Evolutionary conservation across 176 grass and related monocot species (phyloP), one percentile per base, ranked within the genome.

Genomic region (Metroxylon sagu): DNA sequence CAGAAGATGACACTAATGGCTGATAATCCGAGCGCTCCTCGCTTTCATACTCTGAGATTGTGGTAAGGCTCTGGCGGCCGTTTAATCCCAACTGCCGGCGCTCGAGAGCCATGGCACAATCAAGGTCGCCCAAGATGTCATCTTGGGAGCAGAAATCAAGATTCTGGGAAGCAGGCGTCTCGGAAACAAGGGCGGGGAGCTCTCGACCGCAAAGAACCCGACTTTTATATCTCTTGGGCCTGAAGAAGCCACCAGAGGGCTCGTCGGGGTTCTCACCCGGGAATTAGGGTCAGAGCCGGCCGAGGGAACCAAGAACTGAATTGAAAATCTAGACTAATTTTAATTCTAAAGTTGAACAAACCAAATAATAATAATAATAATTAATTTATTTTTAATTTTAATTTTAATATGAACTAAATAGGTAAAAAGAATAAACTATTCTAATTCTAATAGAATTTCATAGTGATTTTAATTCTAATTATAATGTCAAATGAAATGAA

Each of bases 91-190:
- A 84, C 21, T 96, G 86, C 65, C 77, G 80, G 48, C 79, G 43
- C 68, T 90, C 85, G 71, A 88, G 74, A 0, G 77, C 81, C 16
- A 96, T 96, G 18, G 86, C 80, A 25, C 79, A 80, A 75, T 96
- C 86, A 3, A 87, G 84, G 25, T 90, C 92, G 18, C 80, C 69
- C 69, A 90, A 90, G 61, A 96, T 76, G 49, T 85, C 92, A 50
- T 83, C 76, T 0, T 85, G 60, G 12, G 67, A 63, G 30, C 59
- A 54, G 5, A 29, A 68, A 17, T 26, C 30, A 31, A 31, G 30
- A 6, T 31, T 31, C 30, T 6, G 30, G 4, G 30, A 62, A 31
- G 15, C 7, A 15, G 73, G 8, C 62, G 67, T 14, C 23, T 67
- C 57, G 61, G 61, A 66, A 49, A 35, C 35, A 66, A 88, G 75